Evolutionary conservation across 495 filamentous ascomycete species (phyloP).

Genomic region (Trichoderma gamsii): DNA sequence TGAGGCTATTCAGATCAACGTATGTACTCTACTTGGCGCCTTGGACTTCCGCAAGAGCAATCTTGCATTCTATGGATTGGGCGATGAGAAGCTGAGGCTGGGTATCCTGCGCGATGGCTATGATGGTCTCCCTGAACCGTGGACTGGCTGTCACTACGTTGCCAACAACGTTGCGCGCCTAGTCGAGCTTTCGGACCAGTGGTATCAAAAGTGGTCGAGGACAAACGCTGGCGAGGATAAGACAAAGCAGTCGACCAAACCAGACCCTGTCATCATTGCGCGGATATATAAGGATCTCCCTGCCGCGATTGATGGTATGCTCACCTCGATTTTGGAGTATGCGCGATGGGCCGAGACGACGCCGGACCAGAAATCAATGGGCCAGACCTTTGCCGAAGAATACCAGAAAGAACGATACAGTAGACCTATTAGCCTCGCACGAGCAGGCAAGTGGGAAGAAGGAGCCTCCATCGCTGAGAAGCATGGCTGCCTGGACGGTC

Average conservation of each 20-base stretch:
- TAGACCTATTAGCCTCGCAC: conserved; percentile 49
- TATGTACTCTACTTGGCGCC: conserved; percentile 63
- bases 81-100: conserved; percentile 53
- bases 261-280: conserved; percentile 27
- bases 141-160: conserved; percentile 66
- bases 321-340: conserved; percentile 38
- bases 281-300: conserved; percentile 35
- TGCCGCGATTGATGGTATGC: conserved; percentile 40
- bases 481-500: conserved; percentile 60
- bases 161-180: conserved; percentile 50
- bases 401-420: conserved; percentile 36
- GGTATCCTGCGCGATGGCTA: conserved; percentile 59
- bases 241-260: neutral
- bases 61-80: conserved; percentile 62
- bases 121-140: conserved; percentile 64
- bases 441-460: conserved; percentile 60
- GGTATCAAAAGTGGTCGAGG: conserved; percentile 23
- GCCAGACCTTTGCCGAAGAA: conserved; percentile 30
- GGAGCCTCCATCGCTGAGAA: conserved; percentile 70
- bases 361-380: conserved; percentile 27
- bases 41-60: conserved; percentile 66
- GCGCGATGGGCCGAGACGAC: conserved; percentile 34
- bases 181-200: conserved; percentile 42
- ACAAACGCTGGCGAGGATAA: conserved; percentile 10
- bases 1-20: conserved; percentile 75